Evolutionary conservation across 176 grass and related monocot species (phyloP), one percentile per base, ranked within the genome.

Genomic region (Poa annua): DNA sequence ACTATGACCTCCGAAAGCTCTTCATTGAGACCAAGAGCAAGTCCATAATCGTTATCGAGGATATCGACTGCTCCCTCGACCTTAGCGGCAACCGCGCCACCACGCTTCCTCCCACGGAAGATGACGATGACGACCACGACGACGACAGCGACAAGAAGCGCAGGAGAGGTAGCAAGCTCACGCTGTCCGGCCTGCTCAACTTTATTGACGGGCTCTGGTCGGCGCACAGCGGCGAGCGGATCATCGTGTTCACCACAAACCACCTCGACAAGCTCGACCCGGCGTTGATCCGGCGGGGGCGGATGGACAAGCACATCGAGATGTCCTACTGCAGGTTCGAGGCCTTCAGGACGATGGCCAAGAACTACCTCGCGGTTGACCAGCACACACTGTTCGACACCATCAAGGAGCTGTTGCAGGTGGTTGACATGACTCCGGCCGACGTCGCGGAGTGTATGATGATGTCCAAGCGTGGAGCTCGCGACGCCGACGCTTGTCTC

Each of bases 31-130:
- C 82, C 1, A 85, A 59, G 3, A 24, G 64, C 48, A 91, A 82
- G 65, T 91, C 89, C 9, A 85, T 97, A 71, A 97, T 97, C 70
- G 89, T 97, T n/a, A 88, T 97, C 74, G 94, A 97, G 87, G 94
- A 97, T 67, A 92, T 97, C 52, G 94, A 97, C 80, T 94, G 91
- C 84, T 97, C 91, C 8, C 80, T 94, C 72, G 67, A 81, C 56
- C 35, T 97, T 3, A 97, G 78, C 0, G 78, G 85, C 34, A 10
- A 33, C 20, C 52, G 85, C 29, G 3, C 20, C 45, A 60, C 35
- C 35, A 36, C 35, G 35, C 5, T 3, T 36, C 35, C 60, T 11
- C 11, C 57, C 22, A 12, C 60, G n/a, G 55, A 57, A 11, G 55
- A n/a, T n/a, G 21, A 11, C 7, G 20, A 15, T 4, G 48, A 50